These are phyloP conservation scores for Scolecobasidium constrictum DNA, from an alignment of 2,329 filamentous ascomycete species.

Conservation along the genomic window DNA sequence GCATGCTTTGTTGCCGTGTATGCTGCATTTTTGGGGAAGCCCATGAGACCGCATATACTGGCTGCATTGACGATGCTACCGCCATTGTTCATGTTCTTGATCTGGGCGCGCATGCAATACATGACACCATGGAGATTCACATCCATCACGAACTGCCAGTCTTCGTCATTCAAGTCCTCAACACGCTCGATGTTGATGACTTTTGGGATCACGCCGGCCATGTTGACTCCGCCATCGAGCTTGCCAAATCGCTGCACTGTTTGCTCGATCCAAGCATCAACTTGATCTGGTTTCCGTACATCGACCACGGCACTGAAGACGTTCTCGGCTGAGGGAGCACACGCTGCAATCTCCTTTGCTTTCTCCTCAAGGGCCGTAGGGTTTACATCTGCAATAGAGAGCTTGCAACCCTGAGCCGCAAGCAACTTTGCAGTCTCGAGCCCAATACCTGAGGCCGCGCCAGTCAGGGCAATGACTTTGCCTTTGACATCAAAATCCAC, in stretches of 20 bases:
- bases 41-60: slow-evolving; percentile 40
- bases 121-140: slow-evolving; percentile 29
- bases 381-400: slow-evolving; percentile 7
- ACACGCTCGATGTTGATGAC: slow-evolving; percentile 19
- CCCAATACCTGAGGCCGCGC: slow-evolving; percentile 8
- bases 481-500: slow-evolving; percentile 3
- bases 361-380: not conserved
- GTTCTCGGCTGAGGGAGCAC: not conserved
- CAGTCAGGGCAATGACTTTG: slow-evolving; percentile 9
- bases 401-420: not conserved
- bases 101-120: slow-evolving; percentile 27
- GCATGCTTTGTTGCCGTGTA: slow-evolving; percentile 31
- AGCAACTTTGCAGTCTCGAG: slow-evolving; percentile 5
- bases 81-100: slow-evolving; percentile 27
- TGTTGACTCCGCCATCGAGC: slow-evolving; percentile 28
- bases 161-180: slow-evolving; percentile 22
- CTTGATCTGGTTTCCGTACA: slow-evolving; percentile 20
- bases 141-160: slow-evolving; percentile 28
- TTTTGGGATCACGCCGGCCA: slow-evolving; percentile 35
- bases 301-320: slow-evolving; percentile 20
- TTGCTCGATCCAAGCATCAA: slow-evolving; percentile 24
- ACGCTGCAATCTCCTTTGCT: slow-evolving; percentile 2
- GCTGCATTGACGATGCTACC: slow-evolving; percentile 33
- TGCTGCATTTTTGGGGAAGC: slow-evolving; percentile 25
- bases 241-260: slow-evolving; percentile 22